phyloP scores from a whole-genome alignment of 768 basidiomycete species.

The Udeniomyces megalosporus region DNA sequence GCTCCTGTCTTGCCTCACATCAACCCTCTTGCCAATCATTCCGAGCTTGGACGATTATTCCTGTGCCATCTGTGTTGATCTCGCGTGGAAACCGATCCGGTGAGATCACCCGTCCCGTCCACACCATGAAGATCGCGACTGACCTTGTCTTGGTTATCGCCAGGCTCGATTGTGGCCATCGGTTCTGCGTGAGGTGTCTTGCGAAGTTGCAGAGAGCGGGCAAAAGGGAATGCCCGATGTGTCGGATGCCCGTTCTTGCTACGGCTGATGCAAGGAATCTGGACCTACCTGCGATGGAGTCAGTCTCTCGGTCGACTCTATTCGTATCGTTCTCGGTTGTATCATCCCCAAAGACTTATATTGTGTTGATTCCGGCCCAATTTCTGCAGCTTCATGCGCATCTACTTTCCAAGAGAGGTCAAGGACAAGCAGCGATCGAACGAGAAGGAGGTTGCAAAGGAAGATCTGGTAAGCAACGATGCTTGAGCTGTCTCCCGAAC shows the following conservation, averaged over 20 bases:
- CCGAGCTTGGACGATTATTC: slow-evolving; percentile 51
- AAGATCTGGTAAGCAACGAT: slow-evolving; percentile 32
- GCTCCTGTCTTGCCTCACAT: slow-evolving; percentile 66
- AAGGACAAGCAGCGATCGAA: slow-evolving; percentile 57
- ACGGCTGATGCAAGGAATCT: slow-evolving; percentile 43
- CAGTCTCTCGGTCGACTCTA: slow-evolving; percentile 6
- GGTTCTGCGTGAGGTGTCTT: slow-evolving; percentile 38
- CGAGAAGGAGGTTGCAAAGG: slow-evolving; percentile 52
- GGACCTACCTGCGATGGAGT: slow-evolving; percentile 28
- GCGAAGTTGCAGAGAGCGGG: slow-evolving; percentile 82
- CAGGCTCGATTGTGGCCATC: slow-evolving; percentile 59
- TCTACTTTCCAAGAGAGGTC: slow-evolving; percentile 81
- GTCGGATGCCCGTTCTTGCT: slow-evolving; percentile 59
- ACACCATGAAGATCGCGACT: too few species aligned
- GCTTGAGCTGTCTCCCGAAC: background rate
- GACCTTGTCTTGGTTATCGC: slow-evolving; percentile 29
- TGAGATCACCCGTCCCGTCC: background rate
- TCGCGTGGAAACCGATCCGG: slow-evolving; percentile 66
- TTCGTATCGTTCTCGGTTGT: background rate
- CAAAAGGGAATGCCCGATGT: slow-evolving; percentile 64
- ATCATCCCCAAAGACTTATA: background rate
- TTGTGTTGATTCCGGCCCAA: too few species aligned
- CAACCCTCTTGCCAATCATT: slow-evolving; percentile 62
- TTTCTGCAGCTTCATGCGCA: slow-evolving; percentile 72
- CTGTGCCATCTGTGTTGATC: slow-evolving; percentile 71